A percentile compares a stretch with the other conserved stretches of the same genome.
Conservation (phyloP, 176 grass and related monocot genomes). For the Olyra latifolia region DNA sequence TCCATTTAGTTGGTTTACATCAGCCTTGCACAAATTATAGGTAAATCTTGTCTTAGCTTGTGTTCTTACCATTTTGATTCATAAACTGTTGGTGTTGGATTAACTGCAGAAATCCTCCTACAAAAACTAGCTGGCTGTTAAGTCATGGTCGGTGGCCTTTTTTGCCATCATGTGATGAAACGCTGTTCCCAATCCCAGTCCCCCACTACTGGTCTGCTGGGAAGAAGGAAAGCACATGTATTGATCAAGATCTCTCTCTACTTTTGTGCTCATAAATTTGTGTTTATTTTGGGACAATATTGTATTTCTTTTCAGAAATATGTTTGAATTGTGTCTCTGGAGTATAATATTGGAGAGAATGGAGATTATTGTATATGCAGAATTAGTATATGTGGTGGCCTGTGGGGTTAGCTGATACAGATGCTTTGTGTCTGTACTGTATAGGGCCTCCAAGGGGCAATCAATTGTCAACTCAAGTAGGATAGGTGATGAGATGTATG, state of each 20-base stretch:
- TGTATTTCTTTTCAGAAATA: neutral
- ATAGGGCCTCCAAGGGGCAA: neutral
- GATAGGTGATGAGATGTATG: neutral
- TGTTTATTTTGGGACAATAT: neutral
- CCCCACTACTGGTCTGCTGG: no score
- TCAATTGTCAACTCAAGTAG: constrained; percentile 1
- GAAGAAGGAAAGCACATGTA: neutral
- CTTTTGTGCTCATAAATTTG: no score
- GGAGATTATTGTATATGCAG: neutral
- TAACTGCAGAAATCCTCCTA: neutral
- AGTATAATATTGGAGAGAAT: neutral
- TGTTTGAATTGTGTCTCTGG: neutral
- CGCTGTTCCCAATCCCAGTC: neutral
- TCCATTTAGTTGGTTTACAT: no score
- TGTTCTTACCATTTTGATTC: neutral
- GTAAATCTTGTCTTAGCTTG: no score
- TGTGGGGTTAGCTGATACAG: neutral
- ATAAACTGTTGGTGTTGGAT: neutral
- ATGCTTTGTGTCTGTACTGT: constrained; percentile 20
- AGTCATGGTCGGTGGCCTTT: neutral
- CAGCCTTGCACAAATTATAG: no score
- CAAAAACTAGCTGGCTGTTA: neutral
- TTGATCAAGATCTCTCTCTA: neutral
- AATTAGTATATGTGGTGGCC: neutral
- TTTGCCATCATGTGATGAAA: neutral